Evolutionary conservation across 345 rosid genomes (phyloP), one percentile per base, ranked within the genome.

Genomic region (Eucalyptus polybractea): DNA sequence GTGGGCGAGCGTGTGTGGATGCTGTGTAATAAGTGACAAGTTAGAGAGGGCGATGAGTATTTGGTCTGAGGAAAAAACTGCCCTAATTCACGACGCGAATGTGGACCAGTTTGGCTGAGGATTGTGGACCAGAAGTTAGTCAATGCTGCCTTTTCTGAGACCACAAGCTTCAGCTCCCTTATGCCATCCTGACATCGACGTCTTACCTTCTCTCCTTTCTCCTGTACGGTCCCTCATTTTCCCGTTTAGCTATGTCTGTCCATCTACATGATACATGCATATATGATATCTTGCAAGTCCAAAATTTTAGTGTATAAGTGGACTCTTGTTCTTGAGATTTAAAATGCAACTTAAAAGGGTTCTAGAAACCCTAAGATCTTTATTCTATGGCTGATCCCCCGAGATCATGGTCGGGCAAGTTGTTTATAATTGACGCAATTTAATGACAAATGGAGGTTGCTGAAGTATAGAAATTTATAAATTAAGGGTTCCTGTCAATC

Each of bases 101-200:
- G 92, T 89, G 92, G 93, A 90, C 92, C 93, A 76, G n/a, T 24
- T 29, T 86, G 53, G 89, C 90, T 56, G 47, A 90, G 90, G 85
- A 51, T 80, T 89, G 90, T 91, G 90, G 90, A 90, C 85, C 89
- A 90, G 88, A 87, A 88, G 86, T 87, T 62, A 85, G 88, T 83
- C 47, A 89, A 54, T 92, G 94, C 91, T 90, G 89, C 93, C 92
- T 90, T 90, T 91, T 91, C 60, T 86, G 90, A 91, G 91, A 91
- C 94, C 93, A 92, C 93, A 92, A 81, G 83, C 90, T 62, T 80
- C 87, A 89, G 88, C 92, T 40, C 85, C 90, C 87, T 87, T 89
- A 54, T 86, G 88, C 88, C 85, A 76, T 60, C 44, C 72, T 91
- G 92, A 92, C 60, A 53, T 58, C 16, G 93, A 92, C 92, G 60